Base-by-base conservation (phyloP, 2,329 filamentous ascomycete species). In the Fusarium sp. region DNA sequence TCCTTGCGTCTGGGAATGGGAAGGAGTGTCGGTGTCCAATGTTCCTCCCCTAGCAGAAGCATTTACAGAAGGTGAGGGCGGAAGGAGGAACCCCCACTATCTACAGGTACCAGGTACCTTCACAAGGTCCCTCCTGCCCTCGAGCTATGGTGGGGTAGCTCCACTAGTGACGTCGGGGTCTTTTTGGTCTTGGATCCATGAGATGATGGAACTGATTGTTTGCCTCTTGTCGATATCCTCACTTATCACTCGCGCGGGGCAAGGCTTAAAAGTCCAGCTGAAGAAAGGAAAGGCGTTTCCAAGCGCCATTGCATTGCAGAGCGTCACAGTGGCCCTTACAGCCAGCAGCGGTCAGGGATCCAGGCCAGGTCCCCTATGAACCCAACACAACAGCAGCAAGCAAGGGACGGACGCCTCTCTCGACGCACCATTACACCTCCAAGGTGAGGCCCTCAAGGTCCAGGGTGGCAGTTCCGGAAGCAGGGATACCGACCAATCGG, bases 101-200 rank as follows among this genome's bases (percentile, higher is more conserved):
- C 39, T 18, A 18, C 43, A 48, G 35, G 54, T 31, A n/a, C 27
- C 18, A n/a, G 20, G 24, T 29, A 52, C 48, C 8, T 54, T 54
- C 48, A 6, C 27, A 13, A 52, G 48, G 48, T 52, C 18, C 41
- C n/a, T 31, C 29, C 29, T 31, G 29, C 18, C 48, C 27, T 29
- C 50, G 45, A 65, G 67, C 71, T 56, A 48, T 63, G 37, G 73
- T 73, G 74, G 73, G 74, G 48, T 31, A 24, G 50, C 70, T 60
- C 67, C 64, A 70, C 69, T 45, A 61, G 67, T 77, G 73, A 76
- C 71, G 73, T 76, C 71, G 64, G 58, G 18, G 33, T 50, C 61
- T 54, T 52, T 18, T 52, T 52, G 48, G 48, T 31, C 24, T 52
- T 52, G 24, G 48, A 29, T 52, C 24, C 24, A 52, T 52, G 45